Evolutionary conservation across 2,329 filamentous ascomycete genomes (phyloP).

Genomic region (Byssochlamys sp.): DNA sequence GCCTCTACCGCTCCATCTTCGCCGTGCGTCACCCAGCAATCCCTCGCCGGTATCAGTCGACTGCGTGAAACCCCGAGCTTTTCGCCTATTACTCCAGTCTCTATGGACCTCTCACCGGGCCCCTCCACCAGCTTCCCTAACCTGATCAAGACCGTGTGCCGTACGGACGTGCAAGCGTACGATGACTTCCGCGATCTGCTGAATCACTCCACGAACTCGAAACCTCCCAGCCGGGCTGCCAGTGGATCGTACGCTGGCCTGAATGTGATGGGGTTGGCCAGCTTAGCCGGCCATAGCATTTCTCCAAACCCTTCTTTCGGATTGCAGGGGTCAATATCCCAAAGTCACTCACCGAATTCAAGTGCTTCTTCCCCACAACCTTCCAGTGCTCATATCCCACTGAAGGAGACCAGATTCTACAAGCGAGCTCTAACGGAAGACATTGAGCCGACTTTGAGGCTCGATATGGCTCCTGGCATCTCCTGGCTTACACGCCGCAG

Average conservation of each 20-base stretch:
- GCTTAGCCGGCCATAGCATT: constrained; percentile 23
- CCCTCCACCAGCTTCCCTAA: constrained; percentile 68
- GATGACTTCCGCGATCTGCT: constrained; percentile 77
- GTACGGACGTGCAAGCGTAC: constrained; percentile 70
- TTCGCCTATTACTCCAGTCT: constrained; percentile 39
- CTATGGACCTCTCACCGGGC: constrained; percentile 49
- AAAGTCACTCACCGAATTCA: constrained; percentile 46
- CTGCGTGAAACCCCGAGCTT: constrained; percentile 53
- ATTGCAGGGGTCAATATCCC: constrained; percentile 48
- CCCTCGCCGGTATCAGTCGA: constrained; percentile 44
- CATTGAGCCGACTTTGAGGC: constrained; percentile 81
- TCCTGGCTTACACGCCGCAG: constrained; percentile 87
- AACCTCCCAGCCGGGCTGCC: constrained; percentile 56
- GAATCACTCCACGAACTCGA: constrained; percentile 54
- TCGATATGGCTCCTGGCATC: constrained; percentile 80
- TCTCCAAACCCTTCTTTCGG: constrained; percentile 49
- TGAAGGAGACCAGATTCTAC: constrained; percentile 90
- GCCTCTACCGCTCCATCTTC: constrained; percentile 65
- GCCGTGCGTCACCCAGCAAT: constrained; percentile 53
- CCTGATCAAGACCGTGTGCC: constrained; percentile 70
- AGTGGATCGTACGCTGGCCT: constrained; percentile 61
- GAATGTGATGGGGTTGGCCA: constrained; percentile 49
- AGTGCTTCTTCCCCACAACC: constrained; percentile 33
- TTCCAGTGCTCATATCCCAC: constrained; percentile 39
- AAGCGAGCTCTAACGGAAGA: constrained; percentile 83